These are phyloP conservation scores for Torulaspora microellipsoides DNA, from an alignment of 805 yeast species.

Conservation along the genomic window DNA sequence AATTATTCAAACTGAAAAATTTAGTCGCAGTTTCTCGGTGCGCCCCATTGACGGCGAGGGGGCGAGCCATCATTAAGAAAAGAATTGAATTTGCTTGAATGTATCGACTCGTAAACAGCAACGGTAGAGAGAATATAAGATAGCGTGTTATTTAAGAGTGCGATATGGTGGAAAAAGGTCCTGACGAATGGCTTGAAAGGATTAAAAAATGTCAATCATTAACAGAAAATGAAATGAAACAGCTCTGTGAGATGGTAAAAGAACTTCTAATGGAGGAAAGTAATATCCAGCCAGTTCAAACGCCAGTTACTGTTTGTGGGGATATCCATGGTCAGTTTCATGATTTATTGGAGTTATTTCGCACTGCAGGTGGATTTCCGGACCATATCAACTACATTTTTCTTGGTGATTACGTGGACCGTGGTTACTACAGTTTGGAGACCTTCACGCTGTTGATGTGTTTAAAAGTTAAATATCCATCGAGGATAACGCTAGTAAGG, in stretches of 20 bases:
- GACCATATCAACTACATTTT: slow-evolving; percentile 76
- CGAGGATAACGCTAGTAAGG: slow-evolving; percentile 80
- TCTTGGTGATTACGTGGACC: slow-evolving; percentile 93
- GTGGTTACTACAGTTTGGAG: slow-evolving; percentile 94
- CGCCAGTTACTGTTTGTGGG: slow-evolving; percentile 94
- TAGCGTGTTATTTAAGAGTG: background rate
- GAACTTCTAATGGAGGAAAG: slow-evolving; percentile 94
- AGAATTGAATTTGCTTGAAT: too few relatives aligned
- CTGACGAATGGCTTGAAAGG: slow-evolving; percentile 94
- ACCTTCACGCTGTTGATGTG: slow-evolving; percentile 94
- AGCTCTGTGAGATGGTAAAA: slow-evolving; percentile 90
- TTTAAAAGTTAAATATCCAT: slow-evolving; percentile 82
- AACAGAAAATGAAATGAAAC: slow-evolving; percentile 92
- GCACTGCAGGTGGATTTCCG: slow-evolving; percentile 91
- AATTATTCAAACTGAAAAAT: background rate
- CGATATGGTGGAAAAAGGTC: slow-evolving; percentile 68
- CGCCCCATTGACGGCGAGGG: slow-evolving; percentile 1
- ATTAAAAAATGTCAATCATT: slow-evolving; percentile 84
- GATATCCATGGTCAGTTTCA: slow-evolving; percentile 98
- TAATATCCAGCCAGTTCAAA: slow-evolving; percentile 87
- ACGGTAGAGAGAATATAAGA: too few relatives aligned
- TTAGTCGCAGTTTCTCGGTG: background rate
- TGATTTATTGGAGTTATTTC: slow-evolving; percentile 82
- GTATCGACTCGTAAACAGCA: too few relatives aligned
- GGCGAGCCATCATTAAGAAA: background rate